Evolutionary conservation across 1,139 yeast species (phyloP).

Genomic region (Yamadazyma oceani): DNA sequence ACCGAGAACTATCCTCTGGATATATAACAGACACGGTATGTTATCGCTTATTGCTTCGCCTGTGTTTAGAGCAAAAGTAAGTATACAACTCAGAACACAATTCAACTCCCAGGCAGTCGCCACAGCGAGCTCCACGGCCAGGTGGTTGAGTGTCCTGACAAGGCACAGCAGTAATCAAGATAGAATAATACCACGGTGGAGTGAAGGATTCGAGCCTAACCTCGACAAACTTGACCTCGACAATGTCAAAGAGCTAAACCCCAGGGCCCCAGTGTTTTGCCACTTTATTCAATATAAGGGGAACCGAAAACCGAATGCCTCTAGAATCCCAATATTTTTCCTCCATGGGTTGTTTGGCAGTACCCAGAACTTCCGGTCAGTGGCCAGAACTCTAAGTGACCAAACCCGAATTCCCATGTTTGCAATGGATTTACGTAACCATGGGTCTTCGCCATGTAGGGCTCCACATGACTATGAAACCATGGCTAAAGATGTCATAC

Average conservation of each 20-base stretch:
- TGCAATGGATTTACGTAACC: conserved; percentile 53
- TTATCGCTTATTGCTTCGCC: too few relatives aligned
- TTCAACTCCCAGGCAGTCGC: too few relatives aligned
- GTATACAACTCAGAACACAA: too few relatives aligned
- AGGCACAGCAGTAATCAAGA: background rate
- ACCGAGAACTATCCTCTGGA: too few relatives aligned
- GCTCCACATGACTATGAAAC: conserved; percentile 44
- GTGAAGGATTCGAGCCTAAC: background rate
- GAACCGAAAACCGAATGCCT: background rate
- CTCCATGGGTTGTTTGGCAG: conserved; percentile 54
- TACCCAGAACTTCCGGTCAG: conserved; percentile 38
- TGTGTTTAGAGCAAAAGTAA: too few relatives aligned
- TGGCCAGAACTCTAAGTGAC: conserved; percentile 35
- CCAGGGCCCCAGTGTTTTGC: conserved; percentile 1
- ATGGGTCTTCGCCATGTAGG: conserved; percentile 48
- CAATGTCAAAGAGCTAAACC: conserved; percentile 3
- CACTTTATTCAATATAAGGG: conserved; percentile 9
- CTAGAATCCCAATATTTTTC: conserved; percentile 35
- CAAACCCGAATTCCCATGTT: conserved; percentile 31
- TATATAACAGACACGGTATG: too few relatives aligned
- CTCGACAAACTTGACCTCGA: conserved; percentile 5
- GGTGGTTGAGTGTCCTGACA: too few relatives aligned
- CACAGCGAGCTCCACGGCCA: too few relatives aligned
- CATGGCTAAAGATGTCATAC: conserved; percentile 44
- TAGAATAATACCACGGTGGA: background rate